phyloP scores from a whole-genome alignment of 2,329 filamentous ascomycete species.

The Mycogone perniciosa region DNA sequence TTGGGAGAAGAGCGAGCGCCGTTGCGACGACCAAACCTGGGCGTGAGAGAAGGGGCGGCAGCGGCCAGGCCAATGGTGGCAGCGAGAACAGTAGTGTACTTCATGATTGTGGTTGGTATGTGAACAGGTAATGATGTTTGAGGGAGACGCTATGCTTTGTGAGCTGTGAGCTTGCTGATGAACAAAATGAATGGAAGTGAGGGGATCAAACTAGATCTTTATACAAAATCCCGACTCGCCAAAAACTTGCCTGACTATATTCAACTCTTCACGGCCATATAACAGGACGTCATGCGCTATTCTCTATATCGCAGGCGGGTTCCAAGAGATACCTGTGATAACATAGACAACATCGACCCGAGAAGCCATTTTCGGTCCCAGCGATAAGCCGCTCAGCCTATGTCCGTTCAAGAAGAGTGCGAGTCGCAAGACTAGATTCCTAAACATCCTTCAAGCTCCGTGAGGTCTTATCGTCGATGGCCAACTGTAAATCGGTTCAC shows the following conservation, averaged over 20 bases:
- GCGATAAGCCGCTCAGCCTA: no score
- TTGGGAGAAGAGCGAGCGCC: slow-evolving; percentile 14
- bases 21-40: slow-evolving; percentile 4
- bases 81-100: slow-evolving; percentile 14
- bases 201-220: not conserved
- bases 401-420: no score
- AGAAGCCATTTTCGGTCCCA: no score
- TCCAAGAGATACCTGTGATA: no score
- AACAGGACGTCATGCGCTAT: not conserved
- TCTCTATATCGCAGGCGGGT: not conserved
- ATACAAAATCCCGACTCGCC: not conserved
- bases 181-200: not conserved
- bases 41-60: slow-evolving; percentile 4
- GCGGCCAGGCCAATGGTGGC: slow-evolving; percentile 14
- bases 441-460: no score
- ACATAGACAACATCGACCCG: no score
- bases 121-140: not conserved
- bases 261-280: not conserved
- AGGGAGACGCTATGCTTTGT: not conserved
- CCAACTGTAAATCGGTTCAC: not conserved
- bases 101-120: slow-evolving; percentile 5
- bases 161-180: not conserved
- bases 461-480: no score
- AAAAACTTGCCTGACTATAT: not conserved
- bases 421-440: no score